These are phyloP conservation scores for Themeda triandra DNA, from an alignment of 176 grass and related monocot genomes.

Conservation along the genomic window DNA sequence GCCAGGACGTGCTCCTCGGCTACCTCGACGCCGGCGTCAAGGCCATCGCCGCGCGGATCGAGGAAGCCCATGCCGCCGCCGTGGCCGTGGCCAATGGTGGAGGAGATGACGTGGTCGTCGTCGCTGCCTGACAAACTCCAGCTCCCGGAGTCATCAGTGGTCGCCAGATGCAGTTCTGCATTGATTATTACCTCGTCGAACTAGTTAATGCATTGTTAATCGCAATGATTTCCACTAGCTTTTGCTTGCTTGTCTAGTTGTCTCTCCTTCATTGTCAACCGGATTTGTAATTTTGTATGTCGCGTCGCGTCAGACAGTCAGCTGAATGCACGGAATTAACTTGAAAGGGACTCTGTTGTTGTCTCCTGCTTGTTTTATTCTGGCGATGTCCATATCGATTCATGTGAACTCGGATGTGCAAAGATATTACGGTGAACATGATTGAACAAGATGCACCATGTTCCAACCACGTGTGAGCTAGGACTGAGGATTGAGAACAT, in stretches of 20 bases:
- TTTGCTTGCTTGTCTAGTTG: neutral
- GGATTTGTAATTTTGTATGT: neutral
- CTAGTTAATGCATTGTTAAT: conserved; percentile 6
- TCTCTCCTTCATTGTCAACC: neutral
- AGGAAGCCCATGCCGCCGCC: conserved; percentile 14
- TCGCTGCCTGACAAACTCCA: neutral
- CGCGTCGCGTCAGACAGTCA: neutral
- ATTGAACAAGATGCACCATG: neutral
- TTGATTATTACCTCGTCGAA: neutral
- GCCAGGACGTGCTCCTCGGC: conserved; percentile 35
- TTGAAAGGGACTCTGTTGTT: neutral
- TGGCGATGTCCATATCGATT: neutral
- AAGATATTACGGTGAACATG: neutral
- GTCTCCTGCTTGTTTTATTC: neutral
- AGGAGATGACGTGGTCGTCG: neutral
- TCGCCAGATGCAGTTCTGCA: neutral
- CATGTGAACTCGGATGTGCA: neutral
- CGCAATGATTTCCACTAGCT: neutral
- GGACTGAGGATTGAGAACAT: no score
- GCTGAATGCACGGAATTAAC: neutral
- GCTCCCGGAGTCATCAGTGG: neutral
- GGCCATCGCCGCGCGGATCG: conserved; percentile 52
- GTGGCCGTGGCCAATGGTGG: neutral
- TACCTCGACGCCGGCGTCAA: conserved; percentile 44
- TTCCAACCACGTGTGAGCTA: neutral